Base-by-base conservation (phyloP, 805 yeast genomes). In the Komagataella populi region DNA sequence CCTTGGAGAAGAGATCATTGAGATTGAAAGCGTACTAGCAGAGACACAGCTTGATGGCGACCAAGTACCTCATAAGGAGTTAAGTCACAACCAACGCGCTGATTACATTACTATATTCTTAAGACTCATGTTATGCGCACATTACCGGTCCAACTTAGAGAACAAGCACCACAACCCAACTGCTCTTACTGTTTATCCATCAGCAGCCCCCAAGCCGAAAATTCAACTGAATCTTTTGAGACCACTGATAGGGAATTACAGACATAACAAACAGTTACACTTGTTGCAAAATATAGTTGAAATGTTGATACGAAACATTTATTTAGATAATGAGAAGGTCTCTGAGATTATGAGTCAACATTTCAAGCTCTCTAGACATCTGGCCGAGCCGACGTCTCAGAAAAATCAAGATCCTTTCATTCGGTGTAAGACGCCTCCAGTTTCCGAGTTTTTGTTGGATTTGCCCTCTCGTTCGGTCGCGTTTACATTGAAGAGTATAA, bases 1-100 rank as follows among this genome's bases (percentile, higher is more conserved):
- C 54, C 65, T 84, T 17, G 75, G 78, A 45, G 80, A 83, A 55
- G 84, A 83, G 54, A 68, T 77, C 44, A 68, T 90, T 44, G 95
- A 86, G 61, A 74, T 90, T 49, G 93, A 83, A 55, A 70, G 79
- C n/a, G 72, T 80, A 14, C 69, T 74, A 3, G 69, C 62, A 6
- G 70, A 65, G 17, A 71, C 65, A 14, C 67, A 62, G 16, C 12
- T 30, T 43, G 63, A 63, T 48, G 56, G 58, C 47, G 65, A 67
- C 45, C 63, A 63, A 49, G 55, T 59, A 47, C 65, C 66, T 49
- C 67, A 65, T 49, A 64, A 64, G 51, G 62, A 63, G 50, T 63
- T 71, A 3, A 59, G 67, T 68, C 51, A 61, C 58, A 23, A 65
- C 18, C 43, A 52, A 7, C 53, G 70, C 51, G 87, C 90, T 4